phyloP scores from a whole-genome alignment of 2,329 filamentous ascomycete species.

The Sclerotiophoma versabilis region DNA sequence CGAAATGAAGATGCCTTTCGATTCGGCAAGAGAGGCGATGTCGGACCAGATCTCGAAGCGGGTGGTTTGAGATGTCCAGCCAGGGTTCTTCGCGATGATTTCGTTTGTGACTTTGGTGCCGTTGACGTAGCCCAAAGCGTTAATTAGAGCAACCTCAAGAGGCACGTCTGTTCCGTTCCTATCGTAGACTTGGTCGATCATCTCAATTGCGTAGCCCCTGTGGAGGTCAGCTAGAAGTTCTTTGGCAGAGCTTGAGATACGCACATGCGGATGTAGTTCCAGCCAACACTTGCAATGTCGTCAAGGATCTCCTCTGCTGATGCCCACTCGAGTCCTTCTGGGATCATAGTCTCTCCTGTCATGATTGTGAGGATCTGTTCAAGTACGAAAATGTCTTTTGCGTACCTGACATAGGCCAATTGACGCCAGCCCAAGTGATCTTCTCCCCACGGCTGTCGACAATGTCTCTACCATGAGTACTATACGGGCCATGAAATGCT shows the following conservation, averaged over 20 bases:
- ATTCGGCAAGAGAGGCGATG: conserved; percentile 35
- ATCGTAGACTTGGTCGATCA: conserved; percentile 53
- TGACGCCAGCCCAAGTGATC: conserved; percentile 67
- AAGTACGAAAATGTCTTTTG: background rate
- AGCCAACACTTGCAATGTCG: conserved; percentile 61
- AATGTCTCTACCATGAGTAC: conserved; percentile 50
- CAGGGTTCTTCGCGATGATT: conserved; percentile 47
- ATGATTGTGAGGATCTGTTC: background rate
- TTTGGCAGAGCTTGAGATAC: background rate
- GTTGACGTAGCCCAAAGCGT: conserved; percentile 49
- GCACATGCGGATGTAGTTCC: conserved; percentile 65
- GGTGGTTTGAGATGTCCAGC: conserved; percentile 49
- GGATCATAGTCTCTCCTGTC: conserved; percentile 64
- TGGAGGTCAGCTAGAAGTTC: background rate
- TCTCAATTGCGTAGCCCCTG: conserved; percentile 52
- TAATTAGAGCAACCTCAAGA: conserved; percentile 50
- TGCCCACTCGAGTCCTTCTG: conserved; percentile 66
- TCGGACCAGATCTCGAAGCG: conserved; percentile 49
- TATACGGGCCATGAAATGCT: conserved; percentile 45
- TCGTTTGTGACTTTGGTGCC: conserved; percentile 49
- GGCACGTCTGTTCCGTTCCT: conserved; percentile 49
- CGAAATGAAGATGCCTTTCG: conserved; percentile 40
- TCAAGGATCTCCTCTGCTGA: conserved; percentile 59
- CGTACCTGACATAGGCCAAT: conserved; percentile 59
- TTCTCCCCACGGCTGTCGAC: conserved; percentile 50